A percentile compares a stretch with the other conserved stretches of the same genome.
These are phyloP conservation scores for Trichoderma polysporum DNA, from an alignment of 2,329 filamentous ascomycete species.

Conservation along the genomic window DNA sequence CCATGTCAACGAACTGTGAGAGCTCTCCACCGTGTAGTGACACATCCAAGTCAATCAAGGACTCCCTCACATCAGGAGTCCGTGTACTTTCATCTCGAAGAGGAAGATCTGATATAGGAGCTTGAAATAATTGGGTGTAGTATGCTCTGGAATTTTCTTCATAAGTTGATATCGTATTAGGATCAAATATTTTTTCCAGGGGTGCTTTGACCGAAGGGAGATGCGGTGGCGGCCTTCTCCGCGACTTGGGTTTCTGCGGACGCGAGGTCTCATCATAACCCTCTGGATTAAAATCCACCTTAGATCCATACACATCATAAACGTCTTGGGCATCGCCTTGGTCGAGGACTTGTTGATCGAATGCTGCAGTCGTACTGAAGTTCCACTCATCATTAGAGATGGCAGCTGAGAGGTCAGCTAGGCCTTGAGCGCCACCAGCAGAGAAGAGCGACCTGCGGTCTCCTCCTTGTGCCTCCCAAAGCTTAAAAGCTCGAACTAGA, in stretches of 20 bases:
- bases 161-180: constrained; percentile 64
- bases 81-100: constrained; percentile 55
- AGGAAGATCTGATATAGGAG: constrained; percentile 55
- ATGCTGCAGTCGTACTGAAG: constrained; percentile 64
- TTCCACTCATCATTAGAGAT: constrained; percentile 63
- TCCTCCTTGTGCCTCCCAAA: constrained; percentile 75
- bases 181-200: constrained; percentile 65
- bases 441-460: constrained; percentile 65
- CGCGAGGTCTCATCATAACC: constrained; percentile 45
- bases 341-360: constrained; percentile 57
- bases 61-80: constrained; percentile 55
- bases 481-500: constrained; percentile 69
- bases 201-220: constrained; percentile 59
- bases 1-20: constrained; percentile 60
- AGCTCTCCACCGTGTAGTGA: constrained; percentile 57
- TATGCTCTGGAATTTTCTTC: constrained; percentile 62
- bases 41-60: constrained; percentile 63
- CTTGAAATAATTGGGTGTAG: constrained; percentile 51
- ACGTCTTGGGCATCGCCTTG: constrained; percentile 57
- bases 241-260: constrained; percentile 52
- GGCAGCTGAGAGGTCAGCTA: constrained; percentile 45
- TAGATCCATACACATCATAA: constrained; percentile 59
- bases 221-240: constrained; percentile 58
- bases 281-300: constrained; percentile 54
- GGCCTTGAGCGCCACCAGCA: constrained; percentile 57